phyloP scores from a whole-genome alignment of 2,329 filamentous ascomycete genomes.

The Helotiales sp. region DNA sequence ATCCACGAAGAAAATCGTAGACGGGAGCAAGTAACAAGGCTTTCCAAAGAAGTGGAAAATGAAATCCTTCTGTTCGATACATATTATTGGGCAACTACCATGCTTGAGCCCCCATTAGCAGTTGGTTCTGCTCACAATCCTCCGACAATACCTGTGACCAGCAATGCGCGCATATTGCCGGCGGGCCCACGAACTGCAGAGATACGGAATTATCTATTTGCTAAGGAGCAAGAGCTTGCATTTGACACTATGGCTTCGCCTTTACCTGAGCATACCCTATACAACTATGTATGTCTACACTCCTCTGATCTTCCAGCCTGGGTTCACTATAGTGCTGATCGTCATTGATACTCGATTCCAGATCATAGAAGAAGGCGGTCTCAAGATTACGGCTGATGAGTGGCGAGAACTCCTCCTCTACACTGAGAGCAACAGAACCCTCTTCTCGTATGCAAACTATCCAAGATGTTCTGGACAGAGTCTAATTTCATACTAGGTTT shows the following conservation, averaged over 20 bases:
- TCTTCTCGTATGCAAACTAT: not conserved
- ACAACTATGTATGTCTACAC: conserved; percentile 1
- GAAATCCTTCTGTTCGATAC: too few relatives aligned
- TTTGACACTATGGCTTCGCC: conserved; percentile 15
- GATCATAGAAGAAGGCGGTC: conserved; percentile 3
- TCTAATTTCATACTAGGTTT: too few relatives aligned
- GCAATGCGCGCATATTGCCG: not conserved
- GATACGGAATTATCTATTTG: conserved; percentile 7
- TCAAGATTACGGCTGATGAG: conserved; percentile 8
- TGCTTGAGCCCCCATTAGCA: too few relatives aligned
- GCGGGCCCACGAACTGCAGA: conserved; percentile 5
- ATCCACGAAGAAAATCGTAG: too few relatives aligned
- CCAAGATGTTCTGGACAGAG: too few relatives aligned
- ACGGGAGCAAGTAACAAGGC: too few relatives aligned
- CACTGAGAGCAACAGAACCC: not conserved
- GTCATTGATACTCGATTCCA: not conserved
- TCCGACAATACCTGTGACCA: too few relatives aligned
- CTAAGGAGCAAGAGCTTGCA: conserved; percentile 5
- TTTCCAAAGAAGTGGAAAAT: too few relatives aligned
- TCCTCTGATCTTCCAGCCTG: too few relatives aligned
- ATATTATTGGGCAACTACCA: too few relatives aligned
- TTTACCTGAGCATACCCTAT: conserved; percentile 16
- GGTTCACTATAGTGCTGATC: too few relatives aligned
- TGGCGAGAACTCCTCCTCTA: conserved; percentile 11
- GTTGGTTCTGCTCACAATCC: not conserved